Conservation (phyloP, 1,284 basidiomycete genomes). For the Malassezia globosa region DNA sequence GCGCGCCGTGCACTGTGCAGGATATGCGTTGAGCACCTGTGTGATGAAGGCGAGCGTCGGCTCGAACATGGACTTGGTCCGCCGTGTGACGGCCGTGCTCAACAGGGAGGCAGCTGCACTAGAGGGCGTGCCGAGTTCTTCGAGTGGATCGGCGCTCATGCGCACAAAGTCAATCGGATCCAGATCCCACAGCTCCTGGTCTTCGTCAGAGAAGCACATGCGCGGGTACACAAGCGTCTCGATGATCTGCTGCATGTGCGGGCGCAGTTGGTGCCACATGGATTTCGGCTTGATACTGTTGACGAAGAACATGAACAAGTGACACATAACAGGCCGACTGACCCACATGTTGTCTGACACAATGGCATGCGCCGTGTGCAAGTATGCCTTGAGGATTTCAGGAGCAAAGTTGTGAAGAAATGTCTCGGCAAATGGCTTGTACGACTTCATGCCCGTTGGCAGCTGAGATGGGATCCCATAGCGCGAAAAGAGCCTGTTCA, state of each 20-base stretch:
- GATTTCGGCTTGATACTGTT: conserved; percentile 42
- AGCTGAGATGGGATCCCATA: conserved; percentile 45
- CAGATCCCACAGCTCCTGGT: conserved; percentile 43
- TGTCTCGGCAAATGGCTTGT: conserved; percentile 44
- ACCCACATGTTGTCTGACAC: conserved; percentile 29
- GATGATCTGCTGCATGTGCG: conserved; percentile 32
- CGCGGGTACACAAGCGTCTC: conserved; percentile 41
- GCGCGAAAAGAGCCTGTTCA: conserved; percentile 43
- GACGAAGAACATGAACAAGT: conserved; percentile 38
- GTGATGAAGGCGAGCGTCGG: conserved; percentile 41
- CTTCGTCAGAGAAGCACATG: conserved; percentile 36
- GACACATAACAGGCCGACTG: conserved; percentile 32
- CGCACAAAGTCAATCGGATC: conserved; percentile 43
- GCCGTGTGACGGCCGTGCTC: conserved; percentile 16
- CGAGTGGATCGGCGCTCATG: conserved; percentile 34
- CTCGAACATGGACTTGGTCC: conserved; percentile 38
- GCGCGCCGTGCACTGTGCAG: conserved; percentile 22
- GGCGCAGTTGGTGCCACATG: conserved; percentile 42
- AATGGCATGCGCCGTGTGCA: conserved; percentile 31
- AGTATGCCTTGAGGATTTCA: conserved; percentile 45
- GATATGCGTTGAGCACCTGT: conserved; percentile 35
- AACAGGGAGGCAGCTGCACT: conserved; percentile 30
- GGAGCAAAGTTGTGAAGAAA: conserved; percentile 42
- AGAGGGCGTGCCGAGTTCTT: conserved; percentile 30
- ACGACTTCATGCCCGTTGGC: conserved; percentile 31